Conservation (phyloP, 768 basidiomycete species). For the Albatrellus ellisii region DNA sequence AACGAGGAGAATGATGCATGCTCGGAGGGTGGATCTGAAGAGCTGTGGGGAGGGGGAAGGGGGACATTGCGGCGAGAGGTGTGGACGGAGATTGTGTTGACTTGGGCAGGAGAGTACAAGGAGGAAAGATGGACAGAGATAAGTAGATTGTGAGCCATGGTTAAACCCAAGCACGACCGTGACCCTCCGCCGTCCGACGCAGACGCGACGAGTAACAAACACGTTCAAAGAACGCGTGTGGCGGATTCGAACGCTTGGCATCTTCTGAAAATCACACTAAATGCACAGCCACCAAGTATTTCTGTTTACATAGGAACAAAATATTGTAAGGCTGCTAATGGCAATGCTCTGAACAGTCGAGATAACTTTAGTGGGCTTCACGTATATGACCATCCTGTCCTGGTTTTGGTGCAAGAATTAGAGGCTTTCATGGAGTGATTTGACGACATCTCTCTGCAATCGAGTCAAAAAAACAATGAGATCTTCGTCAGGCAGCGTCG, state of each 20-base stretch:
- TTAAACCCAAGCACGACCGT: background rate
- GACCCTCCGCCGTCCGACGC: no score
- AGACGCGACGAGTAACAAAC: slow-evolving; percentile 1
- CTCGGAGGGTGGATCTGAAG: slow-evolving; percentile 38
- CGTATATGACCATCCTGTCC: background rate
- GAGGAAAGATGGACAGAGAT: slow-evolving; percentile 47
- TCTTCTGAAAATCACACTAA: background rate
- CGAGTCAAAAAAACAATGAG: slow-evolving; percentile 49
- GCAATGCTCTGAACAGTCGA: no score
- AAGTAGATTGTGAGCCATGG: slow-evolving; percentile 7
- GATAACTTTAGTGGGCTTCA: no score
- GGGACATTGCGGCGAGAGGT: slow-evolving; percentile 45
- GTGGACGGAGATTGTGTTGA: slow-evolving; percentile 38
- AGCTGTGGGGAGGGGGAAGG: slow-evolving; percentile 28
- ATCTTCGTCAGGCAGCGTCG: slow-evolving; percentile 61
- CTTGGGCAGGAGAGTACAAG: slow-evolving; percentile 38
- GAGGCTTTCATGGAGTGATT: slow-evolving; percentile 31
- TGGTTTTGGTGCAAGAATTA: slow-evolving; percentile 3
- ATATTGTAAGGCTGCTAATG: no score
- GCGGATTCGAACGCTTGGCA: background rate
- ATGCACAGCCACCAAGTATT: background rate
- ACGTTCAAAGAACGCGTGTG: slow-evolving; percentile 1
- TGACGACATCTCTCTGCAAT: slow-evolving; percentile 60
- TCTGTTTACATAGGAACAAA: no score
- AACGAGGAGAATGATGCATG: slow-evolving; percentile 59